phyloP scores from a whole-genome alignment of 2,329 filamentous ascomycete species.

The Ophiocordyceps camponoti-leonardi region DNA sequence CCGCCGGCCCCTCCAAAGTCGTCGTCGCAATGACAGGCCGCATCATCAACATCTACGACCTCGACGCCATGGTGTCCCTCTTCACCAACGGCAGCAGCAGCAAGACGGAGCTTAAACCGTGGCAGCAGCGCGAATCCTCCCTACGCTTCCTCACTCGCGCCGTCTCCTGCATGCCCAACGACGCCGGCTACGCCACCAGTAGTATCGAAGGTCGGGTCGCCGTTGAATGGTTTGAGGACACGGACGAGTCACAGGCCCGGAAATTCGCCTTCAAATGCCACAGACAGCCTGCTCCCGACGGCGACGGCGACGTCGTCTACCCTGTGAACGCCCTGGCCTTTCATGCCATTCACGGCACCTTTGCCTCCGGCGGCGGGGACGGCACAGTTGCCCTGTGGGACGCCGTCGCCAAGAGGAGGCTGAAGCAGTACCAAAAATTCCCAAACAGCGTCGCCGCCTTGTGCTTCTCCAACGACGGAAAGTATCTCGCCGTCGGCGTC shows the following conservation, averaged over 20 bases:
- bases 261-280: constrained; percentile 99
- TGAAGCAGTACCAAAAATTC: constrained; percentile 78
- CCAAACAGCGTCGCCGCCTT: constrained; percentile 62
- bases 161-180: constrained; percentile 91
- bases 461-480: constrained; percentile 62
- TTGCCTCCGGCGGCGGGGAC: constrained; percentile 79
- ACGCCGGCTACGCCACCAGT: constrained; percentile 79
- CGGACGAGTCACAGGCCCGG: constrained; percentile 66
- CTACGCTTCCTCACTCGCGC: constrained; percentile 92
- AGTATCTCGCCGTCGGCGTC: constrained; percentile 60
- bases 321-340: constrained; percentile 84
- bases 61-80: constrained; percentile 45
- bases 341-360: constrained; percentile 68
- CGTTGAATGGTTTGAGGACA: constrained; percentile 95
- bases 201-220: constrained; percentile 92
- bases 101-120: constrained; percentile 47
- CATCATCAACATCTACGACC: constrained; percentile 87
- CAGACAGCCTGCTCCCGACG: constrained; percentile 50
- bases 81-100: constrained; percentile 24
- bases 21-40: constrained; percentile 93
- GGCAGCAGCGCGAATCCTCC: constrained; percentile 85
- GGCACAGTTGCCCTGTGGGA: constrained; percentile 91
- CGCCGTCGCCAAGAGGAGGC: constrained; percentile 72
- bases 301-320: constrained; percentile 64
- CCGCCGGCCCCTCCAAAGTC: constrained; percentile 59